phyloP scores from a whole-genome alignment of 2,329 filamentous ascomycete species.

The Aspergillus pseudoglaucus region DNA sequence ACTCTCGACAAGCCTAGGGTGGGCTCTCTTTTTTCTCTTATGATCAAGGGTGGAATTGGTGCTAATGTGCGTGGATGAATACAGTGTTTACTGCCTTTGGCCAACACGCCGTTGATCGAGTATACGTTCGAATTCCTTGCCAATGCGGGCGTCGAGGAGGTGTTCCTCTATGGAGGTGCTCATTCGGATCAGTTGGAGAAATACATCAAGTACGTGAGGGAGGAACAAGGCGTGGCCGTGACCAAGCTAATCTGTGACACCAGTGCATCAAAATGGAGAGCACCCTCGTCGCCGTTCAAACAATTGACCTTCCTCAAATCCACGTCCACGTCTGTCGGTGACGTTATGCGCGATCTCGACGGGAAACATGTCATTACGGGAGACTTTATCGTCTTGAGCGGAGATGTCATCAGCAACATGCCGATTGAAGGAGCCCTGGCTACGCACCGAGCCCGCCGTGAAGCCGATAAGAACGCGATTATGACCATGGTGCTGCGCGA shows the following conservation, averaged over 20 bases:
- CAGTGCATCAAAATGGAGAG: conserved; percentile 65
- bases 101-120: conserved; percentile 91
- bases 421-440: conserved; percentile 72
- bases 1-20: conserved; percentile 83
- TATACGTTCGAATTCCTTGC: conserved; percentile 96
- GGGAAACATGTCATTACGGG: conserved; percentile 75
- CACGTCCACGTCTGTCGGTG: conserved; percentile 78
- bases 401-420: conserved; percentile 86
- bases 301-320: conserved; percentile 80
- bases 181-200: conserved; percentile 81
- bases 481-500: conserved; percentile 93
- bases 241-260: conserved; percentile 3
- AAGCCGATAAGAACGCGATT: conserved; percentile 85
- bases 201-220: conserved; percentile 59
- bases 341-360: conserved; percentile 91
- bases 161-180: conserved; percentile 84
- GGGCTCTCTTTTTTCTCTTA: conserved; percentile 29
- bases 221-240: background rate
- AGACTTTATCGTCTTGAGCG: conserved; percentile 89
- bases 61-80: background rate
- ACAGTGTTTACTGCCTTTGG: conserved; percentile 85
- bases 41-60: background rate
- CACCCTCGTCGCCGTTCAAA: conserved; percentile 70
- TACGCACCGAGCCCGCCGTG: conserved; percentile 71
- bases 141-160: conserved; percentile 89